phyloP scores from a whole-genome alignment of 2,329 filamentous ascomycete species.

The Phaeosphaeria sp. region DNA sequence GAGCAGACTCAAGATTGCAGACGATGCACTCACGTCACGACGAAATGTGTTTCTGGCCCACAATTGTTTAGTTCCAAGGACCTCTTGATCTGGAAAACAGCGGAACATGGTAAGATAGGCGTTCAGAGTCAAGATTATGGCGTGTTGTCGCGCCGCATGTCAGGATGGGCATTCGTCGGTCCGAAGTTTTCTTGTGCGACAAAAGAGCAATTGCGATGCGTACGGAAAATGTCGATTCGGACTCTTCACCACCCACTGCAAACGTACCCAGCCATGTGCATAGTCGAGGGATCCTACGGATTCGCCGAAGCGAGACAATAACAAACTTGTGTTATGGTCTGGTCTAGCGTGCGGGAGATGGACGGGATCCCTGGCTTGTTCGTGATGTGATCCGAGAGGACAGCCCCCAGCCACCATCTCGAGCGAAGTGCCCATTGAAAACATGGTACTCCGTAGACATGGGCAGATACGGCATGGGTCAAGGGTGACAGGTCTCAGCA shows the following conservation, averaged over 20 bases:
- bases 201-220: neutral
- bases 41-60: too few relatives aligned
- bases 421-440: neutral
- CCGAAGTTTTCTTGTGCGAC: neutral
- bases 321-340: slow-evolving; percentile 11
- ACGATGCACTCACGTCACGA: neutral
- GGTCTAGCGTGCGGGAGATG: slow-evolving; percentile 20
- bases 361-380: slow-evolving; percentile 17
- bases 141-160: neutral
- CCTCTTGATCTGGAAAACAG: neutral
- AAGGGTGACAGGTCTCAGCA: neutral
- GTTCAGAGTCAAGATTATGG: neutral
- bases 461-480: neutral
- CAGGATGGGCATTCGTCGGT: neutral
- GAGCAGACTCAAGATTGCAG: neutral
- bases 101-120: neutral
- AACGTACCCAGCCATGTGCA: neutral
- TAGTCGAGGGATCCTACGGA: neutral
- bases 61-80: neutral
- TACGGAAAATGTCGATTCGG: neutral
- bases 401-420: neutral
- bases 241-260: neutral
- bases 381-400: neutral
- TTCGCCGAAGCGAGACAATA: neutral
- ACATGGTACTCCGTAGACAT: neutral